phyloP scores from a whole-genome alignment of 2,329 filamentous ascomycete species.

The Stromatinia cepivora region DNA sequence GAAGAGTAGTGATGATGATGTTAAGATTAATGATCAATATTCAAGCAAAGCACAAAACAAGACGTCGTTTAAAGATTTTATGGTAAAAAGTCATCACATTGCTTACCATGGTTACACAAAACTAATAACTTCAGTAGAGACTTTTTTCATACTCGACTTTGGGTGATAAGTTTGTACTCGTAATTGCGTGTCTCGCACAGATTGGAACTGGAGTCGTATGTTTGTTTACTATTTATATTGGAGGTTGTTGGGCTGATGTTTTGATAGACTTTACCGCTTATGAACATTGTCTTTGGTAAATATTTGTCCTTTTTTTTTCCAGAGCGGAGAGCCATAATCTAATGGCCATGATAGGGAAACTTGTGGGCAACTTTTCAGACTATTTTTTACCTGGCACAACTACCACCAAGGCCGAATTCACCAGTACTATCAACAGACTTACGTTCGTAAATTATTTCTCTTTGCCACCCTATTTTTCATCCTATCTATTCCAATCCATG shows the following conservation, averaged over 20 bases:
- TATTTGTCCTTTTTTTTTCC: constrained; percentile 2
- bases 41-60: constrained; percentile 34
- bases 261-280: constrained; percentile 54
- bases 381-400: constrained; percentile 43
- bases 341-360: constrained; percentile 25
- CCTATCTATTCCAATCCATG: not conserved
- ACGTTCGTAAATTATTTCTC: constrained; percentile 42
- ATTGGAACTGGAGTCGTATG: constrained; percentile 36
- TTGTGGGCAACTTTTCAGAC: constrained; percentile 37
- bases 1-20: not conserved
- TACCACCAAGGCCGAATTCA: constrained; percentile 45
- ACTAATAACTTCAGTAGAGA: constrained; percentile 28
- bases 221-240: not conserved
- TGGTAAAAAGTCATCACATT: constrained; percentile 24
- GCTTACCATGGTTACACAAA: not conserved
- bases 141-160: constrained; percentile 36
- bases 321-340: not conserved
- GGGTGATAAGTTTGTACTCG: constrained; percentile 33
- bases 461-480: not conserved
- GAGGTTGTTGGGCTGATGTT: not conserved
- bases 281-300: constrained; percentile 60
- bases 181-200: constrained; percentile 29
- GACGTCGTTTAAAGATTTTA: constrained; percentile 32
- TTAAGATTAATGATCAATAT: constrained; percentile 24
- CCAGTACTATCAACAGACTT: constrained; percentile 46